phyloP scores from a whole-genome alignment of 345 rosid species.

The Rubroshorea leprosula region DNA sequence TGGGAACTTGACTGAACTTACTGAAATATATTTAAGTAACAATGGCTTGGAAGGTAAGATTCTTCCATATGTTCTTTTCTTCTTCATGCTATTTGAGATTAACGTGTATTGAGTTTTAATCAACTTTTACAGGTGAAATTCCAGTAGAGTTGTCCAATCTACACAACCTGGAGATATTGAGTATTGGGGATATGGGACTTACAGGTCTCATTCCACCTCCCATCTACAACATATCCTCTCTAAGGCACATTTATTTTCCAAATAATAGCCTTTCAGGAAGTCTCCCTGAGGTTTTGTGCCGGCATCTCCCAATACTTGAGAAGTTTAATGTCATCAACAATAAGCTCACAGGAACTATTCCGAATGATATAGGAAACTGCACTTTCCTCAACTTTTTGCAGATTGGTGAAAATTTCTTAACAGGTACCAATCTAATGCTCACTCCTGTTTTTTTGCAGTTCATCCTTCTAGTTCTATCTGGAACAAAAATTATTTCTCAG shows the following conservation, averaged over 20 bases:
- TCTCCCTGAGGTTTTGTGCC: constrained; percentile 8
- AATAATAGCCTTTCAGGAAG: constrained; percentile 8
- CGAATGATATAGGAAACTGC: neutral
- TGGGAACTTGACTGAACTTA: neutral
- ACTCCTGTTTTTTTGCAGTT: too few species aligned
- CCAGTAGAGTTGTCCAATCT: neutral
- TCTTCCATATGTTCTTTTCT: too few species aligned
- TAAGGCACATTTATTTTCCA: neutral
- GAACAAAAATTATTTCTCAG: too few species aligned
- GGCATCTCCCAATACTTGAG: neutral
- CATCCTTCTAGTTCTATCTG: too few species aligned
- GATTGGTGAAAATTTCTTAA: neutral
- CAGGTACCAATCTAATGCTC: neutral
- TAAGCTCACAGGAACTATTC: neutral
- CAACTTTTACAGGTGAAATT: too few species aligned
- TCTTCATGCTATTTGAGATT: too few species aligned
- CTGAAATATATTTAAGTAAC: neutral
- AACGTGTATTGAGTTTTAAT: too few species aligned
- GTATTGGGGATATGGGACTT: too few species aligned
- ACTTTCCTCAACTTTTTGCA: neutral
- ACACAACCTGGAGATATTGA: too few species aligned
- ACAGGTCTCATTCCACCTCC: too few species aligned
- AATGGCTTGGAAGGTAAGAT: constrained; percentile 2
- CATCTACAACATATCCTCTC: neutral
- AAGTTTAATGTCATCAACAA: neutral